phyloP scores from a whole-genome alignment of 495 filamentous ascomycete species.

The Extremus antarcticus region DNA sequence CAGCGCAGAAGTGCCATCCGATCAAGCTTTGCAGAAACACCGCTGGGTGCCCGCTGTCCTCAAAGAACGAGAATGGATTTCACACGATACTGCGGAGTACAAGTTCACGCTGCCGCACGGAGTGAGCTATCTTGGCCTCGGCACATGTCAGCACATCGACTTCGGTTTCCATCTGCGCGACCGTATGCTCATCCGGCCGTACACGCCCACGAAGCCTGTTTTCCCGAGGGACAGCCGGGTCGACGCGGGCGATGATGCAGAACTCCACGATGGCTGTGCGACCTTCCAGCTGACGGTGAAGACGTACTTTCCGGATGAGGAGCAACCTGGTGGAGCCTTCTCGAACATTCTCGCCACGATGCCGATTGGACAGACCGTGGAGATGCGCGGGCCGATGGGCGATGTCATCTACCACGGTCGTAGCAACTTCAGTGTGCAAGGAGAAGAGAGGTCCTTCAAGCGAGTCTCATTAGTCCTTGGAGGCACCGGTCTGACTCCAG shows the following conservation, averaged over 20 bases:
- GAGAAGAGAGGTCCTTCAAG: slow-evolving; percentile 3
- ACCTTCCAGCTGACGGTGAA: slow-evolving; percentile 16
- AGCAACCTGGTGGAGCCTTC: slow-evolving; percentile 19
- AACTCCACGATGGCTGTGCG: slow-evolving; percentile 4
- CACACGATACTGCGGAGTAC: slow-evolving; percentile 26
- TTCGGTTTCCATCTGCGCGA: slow-evolving; percentile 28
- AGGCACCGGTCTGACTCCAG: slow-evolving; percentile 22
- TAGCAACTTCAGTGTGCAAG: slow-evolving; percentile 7
- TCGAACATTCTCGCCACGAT: slow-evolving; percentile 18
- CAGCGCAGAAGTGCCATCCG: neutral
- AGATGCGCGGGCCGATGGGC: slow-evolving; percentile 12
- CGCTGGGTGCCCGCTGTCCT: slow-evolving; percentile 21
- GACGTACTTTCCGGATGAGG: slow-evolving; percentile 19
- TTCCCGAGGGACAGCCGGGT: slow-evolving; percentile 1
- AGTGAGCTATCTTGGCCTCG: too few species aligned
- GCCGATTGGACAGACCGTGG: slow-evolving; percentile 14
- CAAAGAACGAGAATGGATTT: slow-evolving; percentile 18
- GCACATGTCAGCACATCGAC: slow-evolving; percentile 30
- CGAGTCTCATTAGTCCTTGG: slow-evolving; percentile 3
- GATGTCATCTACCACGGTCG: slow-evolving; percentile 14
- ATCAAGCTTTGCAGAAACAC: slow-evolving; percentile 16
- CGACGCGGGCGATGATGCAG: slow-evolving; percentile 2
- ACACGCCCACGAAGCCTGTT: slow-evolving; percentile 24
- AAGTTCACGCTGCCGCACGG: too few species aligned
- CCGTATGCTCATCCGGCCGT: slow-evolving; percentile 20